These are phyloP conservation scores for Barnettozyma siamensis DNA, from an alignment of 805 yeast genomes.

Conservation along the genomic window DNA sequence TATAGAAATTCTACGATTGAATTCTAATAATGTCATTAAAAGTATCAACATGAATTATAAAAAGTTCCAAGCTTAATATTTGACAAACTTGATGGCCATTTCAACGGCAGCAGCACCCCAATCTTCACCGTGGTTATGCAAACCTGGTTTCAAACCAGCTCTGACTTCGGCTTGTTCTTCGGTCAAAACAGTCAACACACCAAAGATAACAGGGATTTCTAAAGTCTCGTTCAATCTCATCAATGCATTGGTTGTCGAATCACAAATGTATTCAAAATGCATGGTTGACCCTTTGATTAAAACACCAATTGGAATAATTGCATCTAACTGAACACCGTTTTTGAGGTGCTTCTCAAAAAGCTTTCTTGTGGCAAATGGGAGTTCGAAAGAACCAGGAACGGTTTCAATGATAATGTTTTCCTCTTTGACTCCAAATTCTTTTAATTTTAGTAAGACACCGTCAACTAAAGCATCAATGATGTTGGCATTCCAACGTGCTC, in stretches of 20 bases:
- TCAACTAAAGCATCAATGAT: constrained; percentile 74
- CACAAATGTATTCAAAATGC: constrained; percentile 98
- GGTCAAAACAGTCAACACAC: constrained; percentile 87
- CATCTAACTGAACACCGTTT: constrained; percentile 56
- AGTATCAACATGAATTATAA: no score
- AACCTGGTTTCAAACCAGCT: constrained; percentile 76
- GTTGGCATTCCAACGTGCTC: constrained; percentile 89
- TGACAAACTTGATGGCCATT: constrained; percentile 56
- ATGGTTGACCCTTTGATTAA: constrained; percentile 94
- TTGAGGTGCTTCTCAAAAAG: constrained; percentile 39
- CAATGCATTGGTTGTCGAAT: constrained; percentile 75
- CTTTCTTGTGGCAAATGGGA: constrained; percentile 72
- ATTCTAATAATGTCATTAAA: no score
- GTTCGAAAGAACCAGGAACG: constrained; percentile 93
- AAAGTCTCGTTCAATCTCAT: constrained; percentile 74
- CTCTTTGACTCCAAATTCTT: constrained; percentile 61
- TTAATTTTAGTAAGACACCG: constrained; percentile 64
- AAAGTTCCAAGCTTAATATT: not conserved
- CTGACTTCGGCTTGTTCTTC: constrained; percentile 91
- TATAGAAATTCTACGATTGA: no score
- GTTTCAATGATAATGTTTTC: constrained; percentile 75
- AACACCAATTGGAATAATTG: constrained; percentile 89
- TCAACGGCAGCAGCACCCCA: constrained; percentile 99
- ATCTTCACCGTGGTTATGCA: constrained; percentile 96
- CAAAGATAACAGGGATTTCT: constrained; percentile 81